Evolutionary conservation across 2,329 filamentous ascomycete species (phyloP), one percentile per base, ranked within the genome.

Genomic region (Huntiella omanensis): DNA sequence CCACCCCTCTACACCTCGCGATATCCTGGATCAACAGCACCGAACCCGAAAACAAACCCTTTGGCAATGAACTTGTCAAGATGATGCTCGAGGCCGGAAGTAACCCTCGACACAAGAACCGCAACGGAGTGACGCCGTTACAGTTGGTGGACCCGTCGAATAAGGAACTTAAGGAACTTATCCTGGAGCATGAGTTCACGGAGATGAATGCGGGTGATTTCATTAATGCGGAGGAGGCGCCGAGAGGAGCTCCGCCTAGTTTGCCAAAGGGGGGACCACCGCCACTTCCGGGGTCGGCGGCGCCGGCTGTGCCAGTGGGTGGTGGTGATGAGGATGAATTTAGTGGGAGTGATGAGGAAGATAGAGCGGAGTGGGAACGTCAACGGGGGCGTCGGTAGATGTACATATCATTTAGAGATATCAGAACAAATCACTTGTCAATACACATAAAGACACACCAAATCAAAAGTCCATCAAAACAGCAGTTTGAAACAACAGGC

Each of bases 21-120:
- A 75, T 91, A 54, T 73, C 80, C 56, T 88, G 76, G 69, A 72
- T 81, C 64, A 87, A 87, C 68, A 63, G 64, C 47, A 71, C 83
- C 56, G 69, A 71, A 33, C 64, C 69, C 39, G 69, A 69, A 47
- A 75, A 83, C 59, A 72, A 75, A 61, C 66, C 71, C 51, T 75
- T 75, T 52, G 82, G 78, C 53, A 66, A 69, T 54, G 69, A 72
- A 13, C 69, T 91, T 46, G 71, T 88, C 54, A 71, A 79, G 54
- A 84, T 91, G 69, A 76, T 92, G 69, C 70, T 88, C 52, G 83
- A 91, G 63, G 83, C 83, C 46, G 84, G 84, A 49, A 70, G 65
- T 43, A 69, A 62, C 61, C 61, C 71, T 47, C 68, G 72, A 50
- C 54, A 66, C 55, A 66, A 65, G 60, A 88, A 88, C 65, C 81